Evolutionary conservation across 2,329 filamentous ascomycete species (phyloP), one percentile per base, ranked within the genome.

Genomic region (Fusarium guadeloupense): DNA sequence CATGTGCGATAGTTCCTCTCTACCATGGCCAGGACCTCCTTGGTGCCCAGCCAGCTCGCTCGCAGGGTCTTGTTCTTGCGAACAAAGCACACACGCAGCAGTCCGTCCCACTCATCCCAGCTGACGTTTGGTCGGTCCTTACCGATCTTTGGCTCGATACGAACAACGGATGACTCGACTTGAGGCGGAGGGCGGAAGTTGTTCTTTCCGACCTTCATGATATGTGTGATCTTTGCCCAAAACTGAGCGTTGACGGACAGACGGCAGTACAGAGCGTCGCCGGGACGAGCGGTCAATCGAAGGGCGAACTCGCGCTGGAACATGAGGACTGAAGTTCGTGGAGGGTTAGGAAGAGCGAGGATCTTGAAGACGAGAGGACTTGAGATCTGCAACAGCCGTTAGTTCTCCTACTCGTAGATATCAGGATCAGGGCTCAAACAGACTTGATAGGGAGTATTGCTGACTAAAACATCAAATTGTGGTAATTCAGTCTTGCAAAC

Each of bases 171-270:
- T 8, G 88, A 92, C 77, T 99, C 95, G 54, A 99, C 95, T 71
- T 92, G 86, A 9, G 95, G 95, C 1, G 95, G 94, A 0, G 95
- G 95, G 60, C 92, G 92, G 84, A 98, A 99, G 80, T 98, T 98
- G 77, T 96, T 95, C 77, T 89, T 91, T 64, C 93, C 93, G 39
- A 98, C 94, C 79, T 97, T 97, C 89, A 96, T 92, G 67, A 96
- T 87, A 75, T 84, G 81, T n/a, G 80, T 81, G 69, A 83, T 81
- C 58, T 81, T 82, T 56, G 82, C 91, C 75, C 80, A 97, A 83
- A 98, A 96, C 74, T 98, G 94, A 16, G 91, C 92, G 71, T 98
- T 98, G 54, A 97, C 94, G 2, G 87, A 91, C 21, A 98, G 82
- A n/a, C 95, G 85, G 65, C 89, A 93, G 81, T 97, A 98, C 9